Conservation (phyloP, 257 asterid species). For the Solanum commersonii region DNA sequence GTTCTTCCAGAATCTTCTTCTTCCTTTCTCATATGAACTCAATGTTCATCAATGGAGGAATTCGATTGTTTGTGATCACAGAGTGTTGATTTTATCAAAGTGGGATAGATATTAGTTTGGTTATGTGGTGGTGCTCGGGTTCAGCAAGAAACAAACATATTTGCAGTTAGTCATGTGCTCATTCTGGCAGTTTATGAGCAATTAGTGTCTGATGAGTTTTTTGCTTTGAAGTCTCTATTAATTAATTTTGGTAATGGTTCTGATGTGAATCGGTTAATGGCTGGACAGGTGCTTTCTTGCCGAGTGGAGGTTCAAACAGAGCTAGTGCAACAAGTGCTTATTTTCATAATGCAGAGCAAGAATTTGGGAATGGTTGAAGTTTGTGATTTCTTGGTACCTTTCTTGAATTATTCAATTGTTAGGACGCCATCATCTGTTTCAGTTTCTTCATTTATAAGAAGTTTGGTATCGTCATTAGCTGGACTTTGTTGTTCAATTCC, state of each 20-base stretch:
- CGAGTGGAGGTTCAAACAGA: slow-evolving; percentile 55
- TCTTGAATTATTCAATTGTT: slow-evolving; percentile 59
- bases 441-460: slow-evolving; percentile 34
- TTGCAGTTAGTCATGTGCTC: neutral
- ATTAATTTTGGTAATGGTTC: neutral
- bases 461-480: slow-evolving; percentile 52
- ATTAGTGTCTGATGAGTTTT: neutral
- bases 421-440: slow-evolving; percentile 29
- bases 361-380: slow-evolving; percentile 53
- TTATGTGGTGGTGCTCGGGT: neutral
- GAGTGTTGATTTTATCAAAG: too few species aligned
- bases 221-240: neutral
- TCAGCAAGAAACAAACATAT: neutral
- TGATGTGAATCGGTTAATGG: neutral
- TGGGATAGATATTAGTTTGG: neutral
- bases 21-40: too few species aligned
- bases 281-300: slow-evolving; percentile 55
- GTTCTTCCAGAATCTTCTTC: too few species aligned
- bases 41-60: too few species aligned
- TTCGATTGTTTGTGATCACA: too few species aligned
- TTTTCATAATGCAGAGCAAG: slow-evolving; percentile 54
- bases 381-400: slow-evolving; percentile 78
- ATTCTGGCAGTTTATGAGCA: neutral
- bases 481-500: slow-evolving; percentile 72
- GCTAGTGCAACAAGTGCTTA: slow-evolving; percentile 68